These are phyloP conservation scores for Lophiotrema nucula DNA, from an alignment of 495 filamentous ascomycete genomes.

Conservation along the genomic window DNA sequence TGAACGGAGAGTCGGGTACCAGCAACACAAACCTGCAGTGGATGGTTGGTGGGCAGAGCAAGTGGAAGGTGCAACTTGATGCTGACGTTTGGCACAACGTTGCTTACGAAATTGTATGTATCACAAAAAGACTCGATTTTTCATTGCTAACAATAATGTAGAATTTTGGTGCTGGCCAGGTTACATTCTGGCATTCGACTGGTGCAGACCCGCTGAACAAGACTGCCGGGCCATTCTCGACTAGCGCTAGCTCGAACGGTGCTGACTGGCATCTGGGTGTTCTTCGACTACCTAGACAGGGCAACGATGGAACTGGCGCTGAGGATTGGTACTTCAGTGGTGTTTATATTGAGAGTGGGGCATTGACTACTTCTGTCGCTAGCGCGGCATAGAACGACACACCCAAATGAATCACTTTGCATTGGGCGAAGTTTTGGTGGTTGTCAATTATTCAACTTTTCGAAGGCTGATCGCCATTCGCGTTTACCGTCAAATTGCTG, in stretches of 20 bases:
- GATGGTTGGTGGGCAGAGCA: constrained; percentile 51
- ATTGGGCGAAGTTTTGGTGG: no score
- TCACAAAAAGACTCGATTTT: no score
- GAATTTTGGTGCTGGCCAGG: constrained; percentile 58
- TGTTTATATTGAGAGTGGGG: constrained; percentile 65
- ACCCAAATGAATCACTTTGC: no score
- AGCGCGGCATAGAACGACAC: constrained; percentile 47
- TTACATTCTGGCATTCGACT: constrained; percentile 69
- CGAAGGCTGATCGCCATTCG: no score
- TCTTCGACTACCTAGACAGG: constrained; percentile 61
- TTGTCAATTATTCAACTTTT: no score
- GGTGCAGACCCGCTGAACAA: constrained; percentile 56
- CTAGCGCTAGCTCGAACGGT: constrained; percentile 63
- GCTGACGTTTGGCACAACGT: constrained; percentile 71
- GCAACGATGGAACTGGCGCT: constrained; percentile 47
- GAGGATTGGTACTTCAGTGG: constrained; percentile 76
- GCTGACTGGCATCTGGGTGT: constrained; percentile 74
- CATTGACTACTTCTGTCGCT: constrained; percentile 58
- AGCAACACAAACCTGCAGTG: constrained; percentile 54
- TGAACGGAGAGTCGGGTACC: constrained; percentile 57
- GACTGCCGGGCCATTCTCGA: constrained; percentile 56
- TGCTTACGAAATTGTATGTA: constrained; percentile 49
- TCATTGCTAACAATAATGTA: background rate
- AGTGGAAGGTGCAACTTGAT: constrained; percentile 54
- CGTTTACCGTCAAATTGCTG: no score